Base-by-base conservation (phyloP, 768 basidiomycete genomes). In the Podaxis sp. region DNA sequence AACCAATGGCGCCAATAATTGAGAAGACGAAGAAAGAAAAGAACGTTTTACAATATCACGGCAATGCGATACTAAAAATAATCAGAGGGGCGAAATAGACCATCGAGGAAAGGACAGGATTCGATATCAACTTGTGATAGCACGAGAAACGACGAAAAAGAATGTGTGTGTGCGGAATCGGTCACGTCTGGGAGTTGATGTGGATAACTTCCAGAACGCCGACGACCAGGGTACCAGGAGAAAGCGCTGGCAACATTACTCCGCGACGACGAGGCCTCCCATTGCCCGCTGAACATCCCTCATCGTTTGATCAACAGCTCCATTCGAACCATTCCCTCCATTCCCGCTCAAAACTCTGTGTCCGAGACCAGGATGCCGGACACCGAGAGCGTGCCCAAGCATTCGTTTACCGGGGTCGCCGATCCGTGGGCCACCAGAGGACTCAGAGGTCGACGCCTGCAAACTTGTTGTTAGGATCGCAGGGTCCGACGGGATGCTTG, bases 371-470 rank as follows among this genome's bases (percentile, higher is more conserved):
- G 93, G 93, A 74, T 93, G 91, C 75, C 92, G 83, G 64, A 94
- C 82, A 50, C 93, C 93, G 61, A 94, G 78, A 36, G 92, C 92
- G 58, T 89, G 88, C 46, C 91, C 93, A 24, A 94, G 80, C 92
- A 94, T 94, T 69, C 93, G 81, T 77, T 91, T 92, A 43, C 90
- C 93, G 36, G 93, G 90, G 73, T 94, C 91, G 38, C 93, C 93
- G 67, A 94, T 93, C 69, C 88, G 84, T 22, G 91, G 91, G n/a
- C 86, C 87, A 36, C 76, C 72, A n/a, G 70, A 61, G 9, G 70
- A 57, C 47, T 73, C 73, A 43, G 67, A 68, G n/a, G 69, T 72
- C 61, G 47, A 61, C 59, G 37, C 80, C 51, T 82, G 82, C 66
- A 84, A 71, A 69, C 84, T 84, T 24, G 83, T 80, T 12, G 83